phyloP scores from a whole-genome alignment of 495 filamentous ascomycete genomes.

The Tuber indicum region DNA sequence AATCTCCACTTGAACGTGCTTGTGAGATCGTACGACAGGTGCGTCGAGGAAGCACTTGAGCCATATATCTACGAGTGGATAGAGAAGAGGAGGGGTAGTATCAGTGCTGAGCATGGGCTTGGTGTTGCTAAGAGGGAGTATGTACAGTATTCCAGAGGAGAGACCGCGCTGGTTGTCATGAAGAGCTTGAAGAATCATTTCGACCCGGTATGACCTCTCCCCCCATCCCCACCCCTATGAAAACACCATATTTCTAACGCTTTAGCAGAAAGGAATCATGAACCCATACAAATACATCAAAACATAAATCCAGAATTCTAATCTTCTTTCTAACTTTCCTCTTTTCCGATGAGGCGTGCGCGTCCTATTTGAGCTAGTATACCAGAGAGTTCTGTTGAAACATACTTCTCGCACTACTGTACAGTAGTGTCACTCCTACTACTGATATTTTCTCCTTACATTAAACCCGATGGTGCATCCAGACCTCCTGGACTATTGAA shows the following conservation, averaged over 20 bases:
- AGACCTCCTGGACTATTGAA: no score
- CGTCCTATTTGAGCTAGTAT: neutral
- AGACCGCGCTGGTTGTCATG: constrained; percentile 83
- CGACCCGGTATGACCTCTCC: constrained; percentile 66
- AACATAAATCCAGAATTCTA: constrained; percentile 8
- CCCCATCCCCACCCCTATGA: neutral
- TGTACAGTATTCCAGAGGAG: constrained; percentile 84
- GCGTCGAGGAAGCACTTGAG: constrained; percentile 82
- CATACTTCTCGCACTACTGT: no score
- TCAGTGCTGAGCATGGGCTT: constrained; percentile 92
- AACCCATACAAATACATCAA: constrained; percentile 86
- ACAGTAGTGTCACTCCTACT: no score
- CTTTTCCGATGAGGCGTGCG: neutral
- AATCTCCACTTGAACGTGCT: constrained; percentile 91
- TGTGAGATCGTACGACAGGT: constrained; percentile 72
- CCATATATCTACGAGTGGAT: constrained; percentile 99
- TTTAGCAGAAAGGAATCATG: constrained; percentile 75
- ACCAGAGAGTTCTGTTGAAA: neutral
- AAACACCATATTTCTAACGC: constrained; percentile 14
- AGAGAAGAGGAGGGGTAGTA: constrained; percentile 71
- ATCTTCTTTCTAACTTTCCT: neutral
- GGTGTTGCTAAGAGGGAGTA: constrained; percentile 91
- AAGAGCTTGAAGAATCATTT: constrained; percentile 85
- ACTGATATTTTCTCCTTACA: no score
- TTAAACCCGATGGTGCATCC: no score